Evolutionary conservation across 2,329 filamentous ascomycete species (phyloP), one percentile per base, ranked within the genome.

Genomic region (Neofusicoccum laricinum): DNA sequence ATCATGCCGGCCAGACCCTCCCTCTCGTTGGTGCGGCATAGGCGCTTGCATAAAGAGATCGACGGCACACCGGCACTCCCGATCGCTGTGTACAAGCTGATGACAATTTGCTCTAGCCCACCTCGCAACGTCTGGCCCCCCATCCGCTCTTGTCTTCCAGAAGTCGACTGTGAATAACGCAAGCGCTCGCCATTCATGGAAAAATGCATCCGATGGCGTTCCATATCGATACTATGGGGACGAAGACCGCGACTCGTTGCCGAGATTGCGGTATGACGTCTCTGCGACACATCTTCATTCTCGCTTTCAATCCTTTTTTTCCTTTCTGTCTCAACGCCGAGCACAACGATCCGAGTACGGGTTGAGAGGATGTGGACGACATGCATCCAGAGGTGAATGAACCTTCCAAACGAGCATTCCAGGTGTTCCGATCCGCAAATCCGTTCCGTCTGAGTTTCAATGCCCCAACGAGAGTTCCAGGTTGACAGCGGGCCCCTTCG

Each of bases 21-120:
- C 30, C n/a, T 59, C 41, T 46, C n/a, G 41, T n/a, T 59, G 55
- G 41, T 36, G 58, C 46, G 46, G 43, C 58, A 30, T 61, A 14
- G 43, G 58, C 46, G 58, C 61, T 64, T 64, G 61, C 61, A 64
- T 48, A 57, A 57, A 11, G 40, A 30, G 61, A 64, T 64, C 61
- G 61, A 64, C 61, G 15, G 50, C 50, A 64, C 21, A 63, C 38
- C 36, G 25, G 40, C 49, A 55, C 38, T 41, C 34, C 49, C 49
- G 40, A 46, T 53, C 49, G 30, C 40, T 46, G 15, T 49, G 49
- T 40, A 40, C 49, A 40, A 55, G 61, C 61, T 55, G 50, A 64
- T 57, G 61, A 64, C 50, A 64, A 64, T 64, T 38, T 64, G 49
- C 61, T 55, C 51, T 46, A 64, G 50, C 61, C 48, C 61, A 49